These are phyloP conservation scores for Arthrinium phaeospermum DNA, from an alignment of 2,329 filamentous ascomycete species.

Conservation along the genomic window DNA sequence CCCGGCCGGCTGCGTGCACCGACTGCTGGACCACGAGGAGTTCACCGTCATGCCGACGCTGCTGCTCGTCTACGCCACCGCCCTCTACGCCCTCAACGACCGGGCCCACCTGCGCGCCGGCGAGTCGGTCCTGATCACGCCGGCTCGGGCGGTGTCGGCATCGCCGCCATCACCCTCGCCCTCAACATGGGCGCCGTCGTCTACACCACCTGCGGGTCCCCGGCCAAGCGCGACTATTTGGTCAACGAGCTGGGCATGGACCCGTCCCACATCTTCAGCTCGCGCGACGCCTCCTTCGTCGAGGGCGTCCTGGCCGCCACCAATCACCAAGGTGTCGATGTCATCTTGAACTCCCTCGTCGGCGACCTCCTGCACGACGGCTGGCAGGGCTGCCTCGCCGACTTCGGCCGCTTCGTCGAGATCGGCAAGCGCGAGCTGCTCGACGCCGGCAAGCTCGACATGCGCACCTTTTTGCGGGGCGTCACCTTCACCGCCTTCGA, in stretches of 20 bases:
- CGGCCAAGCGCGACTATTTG: conserved; percentile 30
- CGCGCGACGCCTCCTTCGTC: conserved; percentile 18
- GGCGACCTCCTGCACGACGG: conserved; percentile 36
- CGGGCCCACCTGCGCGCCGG: conserved; percentile 32
- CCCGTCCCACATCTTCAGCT: conserved; percentile 25
- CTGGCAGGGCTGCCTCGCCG: conserved; percentile 37
- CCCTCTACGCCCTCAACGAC: conserved; percentile 37
- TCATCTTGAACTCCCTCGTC: conserved; percentile 32
- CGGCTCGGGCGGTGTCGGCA: conserved; percentile 41
- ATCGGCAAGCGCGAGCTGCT: conserved; percentile 34
- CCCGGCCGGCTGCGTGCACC: conserved; percentile 32
- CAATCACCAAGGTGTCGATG: conserved; percentile 16
- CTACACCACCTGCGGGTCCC: conserved; percentile 37
- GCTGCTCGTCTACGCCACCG: conserved; percentile 36
- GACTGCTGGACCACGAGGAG: conserved; percentile 28
- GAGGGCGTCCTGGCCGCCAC: conserved; percentile 15
- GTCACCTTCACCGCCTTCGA: conserved; percentile 27
- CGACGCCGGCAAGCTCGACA: conserved; percentile 22
- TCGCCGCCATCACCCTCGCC: conserved; percentile 37
- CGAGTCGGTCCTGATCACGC: conserved; percentile 42
- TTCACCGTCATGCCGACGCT: conserved; percentile 29
- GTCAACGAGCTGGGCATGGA: conserved; percentile 32
- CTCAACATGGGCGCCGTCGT: conserved; percentile 37
- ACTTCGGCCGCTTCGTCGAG: conserved; percentile 39
- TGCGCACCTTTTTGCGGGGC: conserved; percentile 26